Percentiles rank a stretch among this genome's conserved stretches.
Evolutionary conservation across 2,329 filamentous ascomycete genomes (phyloP).

Genomic region (Aspergillus sojae): DNA sequence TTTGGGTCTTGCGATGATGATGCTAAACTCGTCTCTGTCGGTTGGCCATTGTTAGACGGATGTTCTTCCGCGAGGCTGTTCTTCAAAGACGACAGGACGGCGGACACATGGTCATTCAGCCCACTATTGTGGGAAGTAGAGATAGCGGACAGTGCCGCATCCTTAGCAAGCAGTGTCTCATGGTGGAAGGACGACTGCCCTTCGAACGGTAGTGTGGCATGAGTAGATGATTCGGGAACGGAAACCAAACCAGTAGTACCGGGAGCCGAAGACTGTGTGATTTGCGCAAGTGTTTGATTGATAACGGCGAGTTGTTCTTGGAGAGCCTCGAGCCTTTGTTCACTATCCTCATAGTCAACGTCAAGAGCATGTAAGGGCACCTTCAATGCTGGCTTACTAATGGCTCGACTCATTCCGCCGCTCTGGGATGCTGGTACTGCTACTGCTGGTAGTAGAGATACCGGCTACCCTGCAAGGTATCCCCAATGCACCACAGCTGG

Average conservation of each 20-base stretch:
- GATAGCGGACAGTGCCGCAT: conserved; percentile 26
- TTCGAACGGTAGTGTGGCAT: conserved; percentile 26
- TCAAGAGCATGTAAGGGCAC: background rate
- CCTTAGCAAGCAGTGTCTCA: conserved; percentile 26
- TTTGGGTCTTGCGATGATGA: conserved; percentile 2
- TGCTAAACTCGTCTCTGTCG: background rate
- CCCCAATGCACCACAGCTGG: conserved; percentile 23
- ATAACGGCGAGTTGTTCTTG: conserved; percentile 24
- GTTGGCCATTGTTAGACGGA: background rate
- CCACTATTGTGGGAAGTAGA: conserved; percentile 11
- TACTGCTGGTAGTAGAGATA: background rate
- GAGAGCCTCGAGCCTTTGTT: conserved; percentile 19
- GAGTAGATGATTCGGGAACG: conserved; percentile 16
- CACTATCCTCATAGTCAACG: conserved; percentile 9
- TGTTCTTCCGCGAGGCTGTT: conserved; percentile 21
- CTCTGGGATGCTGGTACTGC: conserved; percentile 2
- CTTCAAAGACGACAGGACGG: conserved; percentile 22
- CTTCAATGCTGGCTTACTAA: conserved; percentile 17
- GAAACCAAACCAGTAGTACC: conserved; percentile 8
- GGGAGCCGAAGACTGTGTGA: conserved; percentile 10
- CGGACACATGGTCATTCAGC: conserved; percentile 24
- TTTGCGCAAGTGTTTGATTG: conserved; percentile 21
- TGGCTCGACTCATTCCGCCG: conserved; percentile 11
- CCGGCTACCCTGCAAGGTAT: conserved; percentile 21
- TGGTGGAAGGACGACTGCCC: conserved; percentile 29